phyloP scores from a whole-genome alignment of 495 filamentous ascomycete species.

The Viridothelium virens region DNA sequence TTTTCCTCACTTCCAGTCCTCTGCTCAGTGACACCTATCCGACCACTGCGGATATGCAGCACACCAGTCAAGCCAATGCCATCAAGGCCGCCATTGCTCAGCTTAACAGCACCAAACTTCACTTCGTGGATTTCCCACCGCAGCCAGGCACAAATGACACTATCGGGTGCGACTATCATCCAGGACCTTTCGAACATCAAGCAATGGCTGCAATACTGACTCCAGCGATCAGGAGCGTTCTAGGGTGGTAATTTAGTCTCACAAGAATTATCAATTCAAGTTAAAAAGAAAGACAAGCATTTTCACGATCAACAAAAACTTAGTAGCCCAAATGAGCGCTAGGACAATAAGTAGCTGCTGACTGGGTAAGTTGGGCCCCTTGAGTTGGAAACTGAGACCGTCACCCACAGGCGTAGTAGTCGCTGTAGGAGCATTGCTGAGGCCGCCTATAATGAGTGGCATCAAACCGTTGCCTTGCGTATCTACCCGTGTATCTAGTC shows the following conservation, averaged over 20 bases:
- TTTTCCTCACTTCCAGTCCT: conserved; percentile 17
- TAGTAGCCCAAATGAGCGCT: too few relatives aligned
- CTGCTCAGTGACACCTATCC: conserved; percentile 22
- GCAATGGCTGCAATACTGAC: conserved; percentile 2
- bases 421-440: too few relatives aligned
- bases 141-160: conserved; percentile 13
- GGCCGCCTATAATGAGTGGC: too few relatives aligned
- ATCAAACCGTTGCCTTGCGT: too few relatives aligned
- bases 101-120: conserved; percentile 15
- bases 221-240: conserved; percentile 2
- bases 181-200: conserved; percentile 7
- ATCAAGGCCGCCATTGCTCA: conserved; percentile 20
- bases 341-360: too few relatives aligned
- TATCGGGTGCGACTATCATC: conserved; percentile 24
- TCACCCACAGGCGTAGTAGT: too few relatives aligned
- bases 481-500: too few relatives aligned
- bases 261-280: too few relatives aligned
- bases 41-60: conserved; percentile 17
- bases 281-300: too few relatives aligned
- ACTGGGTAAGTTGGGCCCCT: too few relatives aligned
- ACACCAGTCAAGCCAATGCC: conserved; percentile 20
- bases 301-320: too few relatives aligned
- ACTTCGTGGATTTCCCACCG: conserved; percentile 22
- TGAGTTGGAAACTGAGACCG: too few relatives aligned
- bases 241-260: not conserved